These are phyloP conservation scores for Edaphochlamys debaryana DNA, from an alignment of 139 green algal genomes.

Conservation along the genomic window DNA sequence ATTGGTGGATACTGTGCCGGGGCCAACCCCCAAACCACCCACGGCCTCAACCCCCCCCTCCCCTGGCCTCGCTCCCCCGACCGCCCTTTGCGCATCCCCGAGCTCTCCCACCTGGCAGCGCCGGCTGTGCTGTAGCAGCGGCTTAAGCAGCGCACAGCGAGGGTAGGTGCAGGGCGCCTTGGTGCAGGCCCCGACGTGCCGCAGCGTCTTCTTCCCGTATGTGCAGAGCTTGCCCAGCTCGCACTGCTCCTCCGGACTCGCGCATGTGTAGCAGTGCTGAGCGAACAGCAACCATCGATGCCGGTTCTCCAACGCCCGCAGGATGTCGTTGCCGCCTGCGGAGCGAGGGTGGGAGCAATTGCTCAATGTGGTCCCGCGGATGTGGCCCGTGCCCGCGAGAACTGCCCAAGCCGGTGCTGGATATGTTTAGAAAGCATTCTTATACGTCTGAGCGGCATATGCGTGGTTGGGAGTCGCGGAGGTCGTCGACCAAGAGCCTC, in stretches of 20 bases:
- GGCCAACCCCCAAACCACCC: too few relatives aligned
- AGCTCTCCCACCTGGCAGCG: slow-evolving; percentile 24
- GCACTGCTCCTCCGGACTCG: background rate
- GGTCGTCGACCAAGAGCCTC: background rate
- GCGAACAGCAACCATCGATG: slow-evolving; percentile 37
- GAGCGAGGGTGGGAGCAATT: background rate
- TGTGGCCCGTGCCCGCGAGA: background rate
- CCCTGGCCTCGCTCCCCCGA: background rate
- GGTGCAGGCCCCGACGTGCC: slow-evolving; percentile 12
- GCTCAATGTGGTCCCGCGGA: background rate
- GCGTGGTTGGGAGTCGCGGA: too few relatives aligned
- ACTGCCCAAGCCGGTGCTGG: background rate
- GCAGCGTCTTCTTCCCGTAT: slow-evolving; percentile 29
- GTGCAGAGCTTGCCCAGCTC: slow-evolving; percentile 39
- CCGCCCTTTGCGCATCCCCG: too few relatives aligned
- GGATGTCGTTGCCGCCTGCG: background rate
- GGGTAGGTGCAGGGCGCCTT: slow-evolving; percentile 10
- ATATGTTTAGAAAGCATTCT: background rate
- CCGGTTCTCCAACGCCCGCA: slow-evolving; percentile 16
- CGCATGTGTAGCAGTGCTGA: slow-evolving; percentile 41
- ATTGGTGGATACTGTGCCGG: too few relatives aligned
- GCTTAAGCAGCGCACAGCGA: slow-evolving; percentile 20
- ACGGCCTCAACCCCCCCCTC: background rate
- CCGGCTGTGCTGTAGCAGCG: slow-evolving; percentile 30
- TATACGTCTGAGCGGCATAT: background rate